These are phyloP conservation scores for Tricholomella constricta DNA, from an alignment of 768 basidiomycete genomes.

Conservation along the genomic window DNA sequence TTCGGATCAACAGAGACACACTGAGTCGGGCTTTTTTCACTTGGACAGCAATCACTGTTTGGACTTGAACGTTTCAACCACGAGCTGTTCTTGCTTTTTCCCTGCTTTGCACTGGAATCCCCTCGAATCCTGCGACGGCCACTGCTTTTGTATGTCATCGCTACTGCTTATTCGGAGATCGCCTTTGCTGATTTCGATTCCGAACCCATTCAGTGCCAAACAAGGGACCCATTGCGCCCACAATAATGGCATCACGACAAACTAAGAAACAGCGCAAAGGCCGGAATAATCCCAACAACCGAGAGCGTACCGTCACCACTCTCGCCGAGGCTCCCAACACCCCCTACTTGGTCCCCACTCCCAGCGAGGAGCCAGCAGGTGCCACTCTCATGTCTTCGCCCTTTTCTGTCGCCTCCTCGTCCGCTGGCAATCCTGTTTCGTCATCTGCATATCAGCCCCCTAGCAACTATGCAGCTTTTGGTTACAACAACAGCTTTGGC, in stretches of 20 bases:
- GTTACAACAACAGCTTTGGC: slow-evolving; percentile 34
- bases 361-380: slow-evolving; percentile 51
- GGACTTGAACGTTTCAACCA: slow-evolving; percentile 4
- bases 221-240: slow-evolving; percentile 22
- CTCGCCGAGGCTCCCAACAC: slow-evolving; percentile 62
- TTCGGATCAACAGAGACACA: slow-evolving; percentile 22
- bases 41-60: slow-evolving; percentile 14
- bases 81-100: neutral
- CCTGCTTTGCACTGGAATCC: neutral
- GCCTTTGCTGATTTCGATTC: slow-evolving; percentile 21
- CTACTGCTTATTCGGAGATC: slow-evolving; percentile 16
- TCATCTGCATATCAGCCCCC: slow-evolving; percentile 34
- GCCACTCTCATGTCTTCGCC: slow-evolving; percentile 38
- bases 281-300: slow-evolving; percentile 52
- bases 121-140: neutral
- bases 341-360: slow-evolving; percentile 50
- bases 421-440: slow-evolving; percentile 26
- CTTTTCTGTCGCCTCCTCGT: slow-evolving; percentile 37
- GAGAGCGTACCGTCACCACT: slow-evolving; percentile 70
- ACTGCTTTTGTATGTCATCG: slow-evolving; percentile 8
- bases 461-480: slow-evolving; percentile 38
- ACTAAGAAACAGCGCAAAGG: slow-evolving; percentile 62
- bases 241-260: slow-evolving; percentile 62
- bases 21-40: slow-evolving; percentile 12
- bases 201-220: slow-evolving; percentile 16